A percentile compares a stretch with the other conserved stretches of the same genome.
phyloP scores from a whole-genome alignment of 2,329 filamentous ascomycete species.

The Fusarium sp. region DNA sequence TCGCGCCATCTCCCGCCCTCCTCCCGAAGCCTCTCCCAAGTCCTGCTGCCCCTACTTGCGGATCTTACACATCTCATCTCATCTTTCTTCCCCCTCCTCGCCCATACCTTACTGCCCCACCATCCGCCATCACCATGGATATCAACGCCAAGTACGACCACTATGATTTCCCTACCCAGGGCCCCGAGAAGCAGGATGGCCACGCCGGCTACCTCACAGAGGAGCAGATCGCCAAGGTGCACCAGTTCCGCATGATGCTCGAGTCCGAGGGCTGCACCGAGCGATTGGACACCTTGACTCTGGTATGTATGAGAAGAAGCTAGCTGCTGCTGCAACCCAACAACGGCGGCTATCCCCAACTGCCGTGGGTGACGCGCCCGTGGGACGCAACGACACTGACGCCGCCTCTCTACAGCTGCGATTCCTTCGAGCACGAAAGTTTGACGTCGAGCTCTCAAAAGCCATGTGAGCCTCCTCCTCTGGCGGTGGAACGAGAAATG shows the following conservation, averaged over 20 bases:
- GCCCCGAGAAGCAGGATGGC: constrained; percentile 79
- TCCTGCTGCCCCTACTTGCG: constrained; percentile 21
- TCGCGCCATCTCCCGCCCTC: constrained; percentile 21
- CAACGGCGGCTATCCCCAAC: constrained; percentile 5
- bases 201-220: constrained; percentile 91
- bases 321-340: constrained; percentile 13
- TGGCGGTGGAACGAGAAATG: constrained; percentile 39
- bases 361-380: constrained; percentile 16
- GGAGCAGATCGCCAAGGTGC: constrained; percentile 90
- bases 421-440: constrained; percentile 95
- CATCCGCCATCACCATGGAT: constrained; percentile 63
- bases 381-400: constrained; percentile 24
- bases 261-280: constrained; percentile 88
- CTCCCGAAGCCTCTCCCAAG: background rate
- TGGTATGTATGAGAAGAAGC: constrained; percentile 70
- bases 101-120: constrained; percentile 40
- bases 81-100: constrained; percentile 20
- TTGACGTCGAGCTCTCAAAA: constrained; percentile 87
- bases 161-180: constrained; percentile 91
- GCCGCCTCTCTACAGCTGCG: constrained; percentile 71
- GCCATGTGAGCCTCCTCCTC: constrained; percentile 75
- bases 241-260: constrained; percentile 87
- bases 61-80: constrained; percentile 23
- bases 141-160: constrained; percentile 92
- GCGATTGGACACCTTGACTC: constrained; percentile 90